Evolutionary conservation across 495 filamentous ascomycete genomes (phyloP).

Genomic region (Platismatia glauca): DNA sequence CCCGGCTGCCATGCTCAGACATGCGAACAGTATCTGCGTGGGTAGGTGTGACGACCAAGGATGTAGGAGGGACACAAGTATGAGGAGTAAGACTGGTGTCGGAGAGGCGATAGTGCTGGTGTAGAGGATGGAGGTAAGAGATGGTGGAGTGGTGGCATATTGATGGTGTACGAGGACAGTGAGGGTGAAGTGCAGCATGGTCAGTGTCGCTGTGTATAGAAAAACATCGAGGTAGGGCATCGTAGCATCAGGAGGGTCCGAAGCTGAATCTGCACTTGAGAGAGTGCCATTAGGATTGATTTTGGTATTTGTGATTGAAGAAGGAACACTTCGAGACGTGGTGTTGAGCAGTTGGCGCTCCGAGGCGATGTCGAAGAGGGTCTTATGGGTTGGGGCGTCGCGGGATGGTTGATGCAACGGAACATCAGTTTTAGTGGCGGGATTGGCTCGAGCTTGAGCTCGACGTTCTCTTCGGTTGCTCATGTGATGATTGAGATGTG

Average conservation of each 20-base stretch:
- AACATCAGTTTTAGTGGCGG: constrained; percentile 23
- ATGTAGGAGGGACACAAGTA: constrained; percentile 28
- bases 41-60: constrained; percentile 33
- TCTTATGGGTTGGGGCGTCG: constrained; percentile 28
- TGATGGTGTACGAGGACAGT: constrained; percentile 88
- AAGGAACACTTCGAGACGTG: background rate
- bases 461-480: constrained; percentile 45
- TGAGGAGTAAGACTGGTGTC: constrained; percentile 43
- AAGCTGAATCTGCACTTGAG: constrained; percentile 1
- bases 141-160: constrained; percentile 61
- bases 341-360: constrained; percentile 35
- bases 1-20: constrained; percentile 47
- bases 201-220: constrained; percentile 54
- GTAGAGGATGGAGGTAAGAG: constrained; percentile 41
- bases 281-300: constrained; percentile 26
- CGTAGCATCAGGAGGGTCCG: constrained; percentile 9
- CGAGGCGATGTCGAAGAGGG: constrained; percentile 43
- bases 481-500: background rate
- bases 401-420: constrained; percentile 19
- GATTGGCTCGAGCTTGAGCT: constrained; percentile 29
- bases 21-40: constrained; percentile 56
- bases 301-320: constrained; percentile 17
- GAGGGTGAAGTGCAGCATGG: constrained; percentile 77
- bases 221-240: constrained; percentile 40
- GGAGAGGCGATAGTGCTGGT: constrained; percentile 38